Evolutionary conservation across 176 grass and related monocot species (phyloP).

Genomic region (Carex kokanica): DNA sequence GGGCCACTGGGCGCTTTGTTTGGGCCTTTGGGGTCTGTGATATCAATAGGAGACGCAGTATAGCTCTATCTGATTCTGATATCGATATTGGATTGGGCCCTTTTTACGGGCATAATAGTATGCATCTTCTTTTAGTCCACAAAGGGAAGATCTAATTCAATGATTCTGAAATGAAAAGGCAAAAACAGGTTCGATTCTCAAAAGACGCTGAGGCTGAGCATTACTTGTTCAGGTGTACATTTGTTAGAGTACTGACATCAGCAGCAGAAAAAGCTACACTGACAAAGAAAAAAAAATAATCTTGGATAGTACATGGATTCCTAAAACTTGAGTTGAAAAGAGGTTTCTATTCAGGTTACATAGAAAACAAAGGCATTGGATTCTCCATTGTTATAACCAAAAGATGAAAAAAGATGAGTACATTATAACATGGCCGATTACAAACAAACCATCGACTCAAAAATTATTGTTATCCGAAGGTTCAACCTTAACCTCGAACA

Average conservation of each 20-base stretch:
- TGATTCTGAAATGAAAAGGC: not conserved
- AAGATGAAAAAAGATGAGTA: constrained; percentile 35
- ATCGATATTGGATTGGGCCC: not conserved
- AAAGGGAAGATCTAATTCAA: not conserved
- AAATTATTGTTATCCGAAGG: constrained; percentile 62
- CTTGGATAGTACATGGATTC: not conserved
- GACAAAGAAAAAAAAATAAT: not conserved
- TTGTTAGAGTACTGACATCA: not conserved
- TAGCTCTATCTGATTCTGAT: not conserved
- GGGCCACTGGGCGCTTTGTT: not conserved
- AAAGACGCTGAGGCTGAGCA: not conserved
- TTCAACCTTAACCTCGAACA: constrained; percentile 41
- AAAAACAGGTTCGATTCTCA: not conserved
- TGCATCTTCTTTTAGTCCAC: not conserved
- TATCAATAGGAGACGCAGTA: not conserved
- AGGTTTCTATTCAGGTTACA: constrained; percentile 24
- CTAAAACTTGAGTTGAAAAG: not conserved
- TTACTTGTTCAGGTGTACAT: not conserved
- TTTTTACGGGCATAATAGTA: not conserved
- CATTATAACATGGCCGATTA: constrained; percentile 49
- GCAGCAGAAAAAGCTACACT: not conserved
- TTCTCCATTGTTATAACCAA: constrained; percentile 23
- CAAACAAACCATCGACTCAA: constrained; percentile 50
- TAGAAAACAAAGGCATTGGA: constrained; percentile 29
- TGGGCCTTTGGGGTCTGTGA: no score